These are phyloP conservation scores for Oryza rufipogon DNA, from an alignment of 176 grass and related monocot genomes.

Conservation along the genomic window DNA sequence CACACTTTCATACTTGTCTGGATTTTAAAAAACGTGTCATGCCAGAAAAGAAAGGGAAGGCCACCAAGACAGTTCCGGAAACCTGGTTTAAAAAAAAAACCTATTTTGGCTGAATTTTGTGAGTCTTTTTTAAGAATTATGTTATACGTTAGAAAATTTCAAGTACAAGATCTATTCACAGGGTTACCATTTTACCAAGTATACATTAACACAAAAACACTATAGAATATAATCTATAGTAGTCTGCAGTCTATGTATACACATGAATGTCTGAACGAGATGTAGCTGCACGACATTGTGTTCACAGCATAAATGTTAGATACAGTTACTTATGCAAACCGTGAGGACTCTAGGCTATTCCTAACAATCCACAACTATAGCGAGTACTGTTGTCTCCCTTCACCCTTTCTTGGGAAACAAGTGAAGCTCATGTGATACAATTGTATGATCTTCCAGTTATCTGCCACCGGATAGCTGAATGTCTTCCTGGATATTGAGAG, in stretches of 20 bases:
- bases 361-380: not conserved
- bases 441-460: too few relatives aligned
- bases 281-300: not conserved
- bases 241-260: not conserved
- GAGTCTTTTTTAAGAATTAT: not conserved
- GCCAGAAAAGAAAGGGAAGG: not conserved
- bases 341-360: constrained; percentile 20
- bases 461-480: too few relatives aligned
- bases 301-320: constrained; percentile 22
- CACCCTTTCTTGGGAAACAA: constrained; percentile 10
- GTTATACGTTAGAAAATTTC: not conserved
- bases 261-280: not conserved
- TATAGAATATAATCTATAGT: not conserved
- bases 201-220: not conserved
- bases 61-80: not conserved
- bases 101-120: not conserved
- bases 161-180: constrained; percentile 7
- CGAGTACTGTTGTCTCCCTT: constrained; percentile 15
- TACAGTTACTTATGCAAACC: constrained; percentile 29
- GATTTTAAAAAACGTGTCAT: constrained; percentile 2
- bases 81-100: not conserved
- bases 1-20: not conserved
- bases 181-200: constrained; percentile 14
- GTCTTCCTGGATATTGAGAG: too few relatives aligned
- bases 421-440: not conserved